A percentile compares a stretch with the other conserved stretches of the same genome.
phyloP scores from a whole-genome alignment of 371 early-diverging fungal species.

The Mucor piriformis region DNA sequence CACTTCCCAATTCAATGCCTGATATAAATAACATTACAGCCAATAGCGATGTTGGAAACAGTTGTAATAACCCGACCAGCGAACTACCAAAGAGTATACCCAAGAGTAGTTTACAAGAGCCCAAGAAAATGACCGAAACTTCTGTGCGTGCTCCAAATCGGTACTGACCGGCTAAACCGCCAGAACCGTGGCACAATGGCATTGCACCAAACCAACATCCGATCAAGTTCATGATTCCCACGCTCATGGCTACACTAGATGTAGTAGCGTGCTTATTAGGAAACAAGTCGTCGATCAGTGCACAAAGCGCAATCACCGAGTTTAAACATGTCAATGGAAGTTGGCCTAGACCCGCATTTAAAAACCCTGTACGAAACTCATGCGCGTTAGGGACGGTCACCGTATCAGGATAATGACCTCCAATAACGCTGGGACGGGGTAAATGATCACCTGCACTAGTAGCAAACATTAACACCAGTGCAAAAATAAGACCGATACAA shows the following conservation, averaged over 20 bases:
- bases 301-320: slow-evolving; percentile 82
- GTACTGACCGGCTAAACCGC: slow-evolving; percentile 92
- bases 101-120: slow-evolving; percentile 70
- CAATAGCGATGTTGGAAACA: slow-evolving; percentile 77
- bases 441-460: slow-evolving; percentile 19
- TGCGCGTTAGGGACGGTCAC: slow-evolving; percentile 62
- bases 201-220: slow-evolving; percentile 87
- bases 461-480: slow-evolving; percentile 57
- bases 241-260: slow-evolving; percentile 64
- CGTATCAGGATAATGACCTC: slow-evolving; percentile 62
- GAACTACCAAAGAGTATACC: slow-evolving; percentile 84
- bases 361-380: slow-evolving; percentile 73
- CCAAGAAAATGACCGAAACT: slow-evolving; percentile 77
- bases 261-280: slow-evolving; percentile 68
- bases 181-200: slow-evolving; percentile 85
- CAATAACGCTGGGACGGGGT: slow-evolving; percentile 47
- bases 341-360: slow-evolving; percentile 87
- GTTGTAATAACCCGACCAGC: slow-evolving; percentile 67
- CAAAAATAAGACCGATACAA: slow-evolving; percentile 72
- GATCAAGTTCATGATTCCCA: slow-evolving; percentile 85
- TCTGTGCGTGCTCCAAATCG: slow-evolving; percentile 91
- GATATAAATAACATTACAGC: slow-evolving; percentile 88
- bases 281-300: slow-evolving; percentile 82
- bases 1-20: slow-evolving; percentile 68
- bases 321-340: slow-evolving; percentile 85